Base-by-base conservation (phyloP, 1,139 yeast species). In the Pichia sp. region DNA sequence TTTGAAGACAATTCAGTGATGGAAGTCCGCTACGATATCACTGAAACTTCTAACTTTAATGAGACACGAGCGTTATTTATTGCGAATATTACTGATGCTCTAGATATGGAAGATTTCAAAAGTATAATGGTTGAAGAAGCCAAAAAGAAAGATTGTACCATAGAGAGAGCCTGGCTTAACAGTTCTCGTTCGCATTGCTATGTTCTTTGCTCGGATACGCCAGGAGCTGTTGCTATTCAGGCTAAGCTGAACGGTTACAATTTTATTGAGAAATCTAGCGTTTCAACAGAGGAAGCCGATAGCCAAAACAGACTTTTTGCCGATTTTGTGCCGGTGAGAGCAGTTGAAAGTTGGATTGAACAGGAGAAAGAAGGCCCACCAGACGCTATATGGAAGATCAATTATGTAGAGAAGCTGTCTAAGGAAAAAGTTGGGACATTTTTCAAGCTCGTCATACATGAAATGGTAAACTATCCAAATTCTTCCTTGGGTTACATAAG, bases 161-260 rank as follows among this genome's bases (percentile, higher is more conserved):
- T 76, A 38, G 79, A 76, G 58, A 64, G 80, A 49, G 79, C 78
- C 4, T 77, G 80, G 80, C 64, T 76, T 55, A 76, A 74, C 57
- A 62, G 72, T 43, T 62, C 70, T 38, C 62, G 79, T 60, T 69
- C 77, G 2, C 80, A 77, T 59, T 77, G 75, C 10, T 73, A 75
- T 44, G 76, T 77, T 17, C 67, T 76, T 53, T 70, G 73, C 17
- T 71, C 73, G 49, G 70, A 65, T 40, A 73, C 73, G 52, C 73
- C 71, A 48, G 79, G 78, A 2, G 79, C 80, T 0, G 66, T 61
- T 7, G 64, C 64, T 40, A 61, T 77, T 24, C 70, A 76, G 51
- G 64, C 67, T 17, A 63, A 64, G 47, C 61, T 77, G 58, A 68
- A 73, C 49, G 77, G 76, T 0, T 55, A 67, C 2, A 56, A 36